A percentile compares a stretch with the other conserved stretches of the same genome.
phyloP scores from a whole-genome alignment of 2,329 filamentous ascomycete genomes.

The Anisogramma anomala region DNA sequence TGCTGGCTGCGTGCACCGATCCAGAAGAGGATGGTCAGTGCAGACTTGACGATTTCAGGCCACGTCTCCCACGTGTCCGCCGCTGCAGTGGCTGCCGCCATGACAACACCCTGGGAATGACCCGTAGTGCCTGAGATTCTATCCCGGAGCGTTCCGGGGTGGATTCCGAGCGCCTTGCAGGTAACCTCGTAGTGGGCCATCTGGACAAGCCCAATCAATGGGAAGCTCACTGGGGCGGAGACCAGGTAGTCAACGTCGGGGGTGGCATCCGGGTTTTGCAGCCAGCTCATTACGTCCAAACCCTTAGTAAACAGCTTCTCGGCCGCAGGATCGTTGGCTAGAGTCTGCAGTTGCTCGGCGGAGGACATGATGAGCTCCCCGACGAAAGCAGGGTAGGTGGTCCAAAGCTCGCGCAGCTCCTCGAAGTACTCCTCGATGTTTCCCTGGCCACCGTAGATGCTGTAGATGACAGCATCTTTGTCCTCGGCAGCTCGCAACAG shows the following conservation, averaged over 20 bases:
- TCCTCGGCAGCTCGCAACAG: constrained; percentile 81
- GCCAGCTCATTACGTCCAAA: constrained; percentile 89
- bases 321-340: constrained; percentile 72
- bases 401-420: constrained; percentile 83
- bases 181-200: constrained; percentile 91
- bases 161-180: constrained; percentile 79
- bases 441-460: constrained; percentile 90
- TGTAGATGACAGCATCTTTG: constrained; percentile 74
- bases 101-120: constrained; percentile 92
- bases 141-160: constrained; percentile 79
- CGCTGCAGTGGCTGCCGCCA: constrained; percentile 81
- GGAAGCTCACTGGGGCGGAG: constrained; percentile 89
- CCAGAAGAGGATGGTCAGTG: constrained; percentile 94
- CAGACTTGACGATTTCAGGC: constrained; percentile 63
- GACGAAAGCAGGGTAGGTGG: constrained; percentile 82
- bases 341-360: constrained; percentile 74
- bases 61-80: constrained; percentile 91
- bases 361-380: constrained; percentile 71
- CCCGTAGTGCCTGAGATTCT: constrained; percentile 81
- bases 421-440: constrained; percentile 99
- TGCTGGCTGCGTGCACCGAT: constrained; percentile 95
- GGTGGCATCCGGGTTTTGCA: constrained; percentile 77
- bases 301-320: constrained; percentile 97
- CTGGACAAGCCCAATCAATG: constrained; percentile 90
- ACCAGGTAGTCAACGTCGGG: constrained; percentile 92